Evolutionary conservation across 441 rosid species (phyloP), one percentile per base, ranked within the genome.

Genomic region (Breynia disticha): DNA sequence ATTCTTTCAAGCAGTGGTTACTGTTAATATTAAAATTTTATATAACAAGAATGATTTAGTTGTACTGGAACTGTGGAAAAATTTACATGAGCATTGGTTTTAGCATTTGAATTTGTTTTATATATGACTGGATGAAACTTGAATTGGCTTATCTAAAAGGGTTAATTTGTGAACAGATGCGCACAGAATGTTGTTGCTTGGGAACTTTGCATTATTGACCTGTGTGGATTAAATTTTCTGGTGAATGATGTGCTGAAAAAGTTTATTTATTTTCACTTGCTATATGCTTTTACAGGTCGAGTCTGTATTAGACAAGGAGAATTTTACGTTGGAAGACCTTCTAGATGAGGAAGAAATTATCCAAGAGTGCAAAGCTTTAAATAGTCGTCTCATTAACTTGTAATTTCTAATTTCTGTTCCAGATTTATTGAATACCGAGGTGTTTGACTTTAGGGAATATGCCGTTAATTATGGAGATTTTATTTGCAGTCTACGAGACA

Each of bases 311-410:
- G 97, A 93, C 84, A 88, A 84, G 69, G 98, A 83, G 18, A 81
- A 76, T 71, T 93, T 79, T 72, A 75, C 97, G 0, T 77, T 93
- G 81, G 98, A 88, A 60, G 97, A 88, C 82, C 95, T 93, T 70
- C 72, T 93, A 48, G 95, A 93, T 46, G 97, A 93, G 77, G 98
- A 93, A 76, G 98, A 93, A 62, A 81, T 86, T 69, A 93, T 93
- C 63, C 98, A 93, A 76, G 98, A 93, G 68, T 93, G 98, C 95
- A 93, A 86, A 76, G 91, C 90, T 35, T 67, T 88, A 54, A 91
- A 88, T 70, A 79, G 81, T 50, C 91, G 98, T 42, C 97, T 91
- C 51, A 84, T 91, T 53, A 78, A 83, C 68, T 91, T 91, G 98
- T 87, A 86, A 65, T 65, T 52, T 32, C 44, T 45, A n/a, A 41